Percentiles rank a stretch among this genome's conserved stretches.
phyloP scores from a whole-genome alignment of 208 protist genomes.

The Wallacemonas sp. region DNA sequence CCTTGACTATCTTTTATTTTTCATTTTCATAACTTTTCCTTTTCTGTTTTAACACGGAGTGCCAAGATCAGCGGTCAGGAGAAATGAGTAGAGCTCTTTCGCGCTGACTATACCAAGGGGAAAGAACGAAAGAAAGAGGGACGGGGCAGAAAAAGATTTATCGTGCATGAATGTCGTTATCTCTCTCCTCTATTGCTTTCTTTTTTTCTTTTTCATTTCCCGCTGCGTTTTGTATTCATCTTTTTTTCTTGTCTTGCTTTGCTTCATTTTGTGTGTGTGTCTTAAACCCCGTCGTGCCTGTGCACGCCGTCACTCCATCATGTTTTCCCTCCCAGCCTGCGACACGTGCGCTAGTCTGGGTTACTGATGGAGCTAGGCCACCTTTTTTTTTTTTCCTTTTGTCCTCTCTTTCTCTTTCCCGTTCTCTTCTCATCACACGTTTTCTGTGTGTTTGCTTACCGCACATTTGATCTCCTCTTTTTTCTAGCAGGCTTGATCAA shows the following conservation, averaged over 20 bases:
- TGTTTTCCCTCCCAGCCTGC: conserved; percentile 2
- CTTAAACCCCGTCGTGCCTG: background rate
- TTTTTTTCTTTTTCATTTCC: conserved; percentile 15
- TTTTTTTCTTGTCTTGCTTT: conserved; percentile 10
- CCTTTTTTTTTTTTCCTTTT: background rate
- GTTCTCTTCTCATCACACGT: too few relatives aligned
- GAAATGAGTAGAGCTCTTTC: too few relatives aligned
- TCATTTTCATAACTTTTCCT: conserved; percentile 11
- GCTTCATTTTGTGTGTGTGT: conserved; percentile 18
- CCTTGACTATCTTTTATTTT: conserved; percentile 16
- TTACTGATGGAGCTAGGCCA: background rate
- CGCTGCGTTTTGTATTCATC: background rate
- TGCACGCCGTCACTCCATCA: too few relatives aligned
- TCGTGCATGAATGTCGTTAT: too few relatives aligned
- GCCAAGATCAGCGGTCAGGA: too few relatives aligned
- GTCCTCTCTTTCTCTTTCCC: conserved; percentile 9
- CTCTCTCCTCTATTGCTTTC: conserved; percentile 1
- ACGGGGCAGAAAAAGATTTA: too few relatives aligned
- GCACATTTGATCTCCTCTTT: too few relatives aligned
- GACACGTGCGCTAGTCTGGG: conserved; percentile 8
- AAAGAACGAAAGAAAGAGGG: too few relatives aligned
- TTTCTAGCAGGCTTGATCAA: too few relatives aligned
- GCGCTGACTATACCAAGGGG: too few relatives aligned
- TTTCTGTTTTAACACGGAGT: conserved; percentile 1
- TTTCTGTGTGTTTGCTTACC: too few relatives aligned